Percentiles rank a stretch among this genome's conserved stretches.
These are phyloP conservation scores for Melocanna baccifera DNA, from an alignment of 176 grass and related monocot genomes.

Conservation along the genomic window DNA sequence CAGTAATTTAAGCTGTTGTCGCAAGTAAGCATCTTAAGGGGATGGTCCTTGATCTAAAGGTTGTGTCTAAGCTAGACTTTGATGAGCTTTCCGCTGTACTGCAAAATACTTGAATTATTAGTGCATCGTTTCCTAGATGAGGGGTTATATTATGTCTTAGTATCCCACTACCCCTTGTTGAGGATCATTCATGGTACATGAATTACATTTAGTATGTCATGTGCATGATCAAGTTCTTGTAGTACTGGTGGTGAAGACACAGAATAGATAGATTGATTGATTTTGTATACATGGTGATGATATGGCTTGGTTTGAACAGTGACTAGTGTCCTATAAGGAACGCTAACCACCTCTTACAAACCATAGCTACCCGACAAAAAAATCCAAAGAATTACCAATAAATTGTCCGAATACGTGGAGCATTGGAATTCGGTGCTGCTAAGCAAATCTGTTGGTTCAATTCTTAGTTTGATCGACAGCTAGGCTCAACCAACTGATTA, in stretches of 20 bases:
- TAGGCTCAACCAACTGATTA: background rate
- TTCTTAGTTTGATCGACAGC: background rate
- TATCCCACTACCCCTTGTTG: background rate
- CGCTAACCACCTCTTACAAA: background rate
- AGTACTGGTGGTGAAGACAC: background rate
- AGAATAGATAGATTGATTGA: background rate
- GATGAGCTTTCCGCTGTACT: background rate
- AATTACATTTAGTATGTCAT: background rate
- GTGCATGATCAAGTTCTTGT: background rate
- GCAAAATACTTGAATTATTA: background rate
- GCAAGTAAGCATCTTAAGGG: background rate
- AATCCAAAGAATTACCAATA: background rate
- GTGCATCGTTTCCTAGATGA: background rate
- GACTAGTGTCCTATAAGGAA: background rate
- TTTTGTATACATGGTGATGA: background rate
- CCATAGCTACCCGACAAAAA: background rate
- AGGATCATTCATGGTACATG: background rate
- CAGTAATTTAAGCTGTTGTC: background rate
- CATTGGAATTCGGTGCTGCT: background rate
- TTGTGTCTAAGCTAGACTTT: background rate
- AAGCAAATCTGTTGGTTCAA: too few species aligned
- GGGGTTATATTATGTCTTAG: background rate
- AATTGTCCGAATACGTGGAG: background rate
- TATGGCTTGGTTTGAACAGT: background rate
- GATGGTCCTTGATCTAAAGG: background rate